Base-by-base conservation (phyloP, 768 basidiomycete species). In the Lentinula aciculospora region DNA sequence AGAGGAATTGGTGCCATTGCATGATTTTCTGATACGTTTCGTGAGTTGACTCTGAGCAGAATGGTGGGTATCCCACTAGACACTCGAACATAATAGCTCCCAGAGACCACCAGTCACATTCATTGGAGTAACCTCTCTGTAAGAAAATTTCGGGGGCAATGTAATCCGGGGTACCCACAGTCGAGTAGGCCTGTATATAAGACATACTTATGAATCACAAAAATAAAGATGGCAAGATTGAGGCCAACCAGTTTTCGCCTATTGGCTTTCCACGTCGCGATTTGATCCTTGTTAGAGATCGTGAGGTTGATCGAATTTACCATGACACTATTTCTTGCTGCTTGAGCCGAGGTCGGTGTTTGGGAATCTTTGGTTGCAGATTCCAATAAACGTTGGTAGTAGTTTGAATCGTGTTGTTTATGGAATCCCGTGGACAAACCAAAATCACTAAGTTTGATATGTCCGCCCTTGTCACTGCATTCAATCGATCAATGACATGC, bases 1-100 rank as follows among this genome's bases (percentile, higher is more conserved):
- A 76, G 37, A 98, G 82, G 70, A 89, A 88, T 57, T 86, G 77
- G 59, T 82, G 79, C 97, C 96, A 99, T 68, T 95, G 89, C 73
- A 96, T 86, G 63, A 98, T 98, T 74, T 98, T 98, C 66, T 95
- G 86, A 71, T 99, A 99, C 23, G 95, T 98, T 63, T 98, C 96
- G 65, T 96, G 93, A 21, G 97, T 94, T 53, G 89, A 90, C 69
- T 98, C 94, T 2, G 86, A 67, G 32, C 94, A 98, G 76, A 98
- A 95, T 0, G 94, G 94, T 23, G 95, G 94, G 71, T 97, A 98
- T 56, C 97, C 97, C 62, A 98, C 92, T 23, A 98, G 76, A 71
- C 90, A 97, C 72, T 98, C 96, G 69, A 97, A 99, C 89, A 93
- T 95, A 76, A 98, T 98, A 17, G 94, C 92, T 4, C 97, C 97